A percentile compares a stretch with the other conserved stretches of the same genome.
Conservation (phyloP, 306 rosid species). For the Cucumis sativus region DNA sequence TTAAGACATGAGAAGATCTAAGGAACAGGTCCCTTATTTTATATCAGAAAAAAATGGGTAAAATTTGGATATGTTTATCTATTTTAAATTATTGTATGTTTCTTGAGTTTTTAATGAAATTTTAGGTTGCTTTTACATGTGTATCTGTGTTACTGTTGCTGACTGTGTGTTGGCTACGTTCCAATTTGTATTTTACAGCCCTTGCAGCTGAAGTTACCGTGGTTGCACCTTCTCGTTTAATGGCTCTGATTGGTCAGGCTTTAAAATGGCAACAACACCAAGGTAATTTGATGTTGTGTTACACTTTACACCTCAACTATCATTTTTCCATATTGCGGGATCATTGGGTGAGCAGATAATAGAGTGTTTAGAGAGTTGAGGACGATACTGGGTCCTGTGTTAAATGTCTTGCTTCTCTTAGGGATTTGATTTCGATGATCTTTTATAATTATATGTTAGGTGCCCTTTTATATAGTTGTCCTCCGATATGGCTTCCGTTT, state of each 20-base stretch:
- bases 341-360: too few species aligned
- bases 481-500: too few species aligned
- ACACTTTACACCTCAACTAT: not conserved
- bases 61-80: not conserved
- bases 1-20: conserved; percentile 6
- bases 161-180: not conserved
- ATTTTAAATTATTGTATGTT: not conserved
- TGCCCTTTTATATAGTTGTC: too few species aligned
- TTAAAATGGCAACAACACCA: conserved; percentile 99
- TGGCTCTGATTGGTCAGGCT: conserved; percentile 96
- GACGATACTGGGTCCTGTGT: too few species aligned
- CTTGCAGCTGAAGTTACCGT: conserved; percentile 90
- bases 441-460: too few species aligned
- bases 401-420: too few species aligned
- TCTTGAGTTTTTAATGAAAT: not conserved
- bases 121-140: not conserved
- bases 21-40: not conserved
- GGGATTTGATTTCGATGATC: too few species aligned
- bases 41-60: not conserved
- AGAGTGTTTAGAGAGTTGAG: too few species aligned
- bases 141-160: not conserved
- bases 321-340: not conserved
- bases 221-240: conserved; percentile 92
- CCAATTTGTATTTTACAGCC: conserved; percentile 43
- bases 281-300: conserved; percentile 29